A percentile compares a stretch with the other conserved stretches of the same genome.
Conservation (phyloP, 2,329 filamentous ascomycete species). For the Diaporthe destruens region DNA sequence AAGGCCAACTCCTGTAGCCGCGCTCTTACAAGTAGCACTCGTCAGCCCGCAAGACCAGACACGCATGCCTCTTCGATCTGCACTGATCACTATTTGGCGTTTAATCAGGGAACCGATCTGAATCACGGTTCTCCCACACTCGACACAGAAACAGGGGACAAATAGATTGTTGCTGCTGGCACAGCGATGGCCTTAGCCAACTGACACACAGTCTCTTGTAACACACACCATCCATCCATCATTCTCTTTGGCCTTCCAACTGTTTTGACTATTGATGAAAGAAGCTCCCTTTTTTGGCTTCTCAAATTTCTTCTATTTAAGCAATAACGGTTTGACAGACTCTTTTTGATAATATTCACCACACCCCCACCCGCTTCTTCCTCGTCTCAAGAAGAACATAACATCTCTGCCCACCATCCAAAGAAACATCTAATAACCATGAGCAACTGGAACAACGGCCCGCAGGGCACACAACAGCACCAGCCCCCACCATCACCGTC, state of each 20-base stretch:
- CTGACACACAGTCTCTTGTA: slow-evolving; percentile 36
- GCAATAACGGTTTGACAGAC: slow-evolving; percentile 5
- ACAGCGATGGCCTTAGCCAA: slow-evolving; percentile 27
- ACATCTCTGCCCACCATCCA: slow-evolving; percentile 10
- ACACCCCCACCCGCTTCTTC: background rate
- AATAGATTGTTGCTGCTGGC: slow-evolving; percentile 33
- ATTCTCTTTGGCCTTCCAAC: slow-evolving; percentile 34
- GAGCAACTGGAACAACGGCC: slow-evolving; percentile 14
- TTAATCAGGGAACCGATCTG: slow-evolving; percentile 32
- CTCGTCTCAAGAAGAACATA: background rate
- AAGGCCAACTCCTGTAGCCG: slow-evolving; percentile 21
- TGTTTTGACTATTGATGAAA: slow-evolving; percentile 33
- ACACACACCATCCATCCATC: slow-evolving; percentile 31
- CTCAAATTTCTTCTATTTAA: slow-evolving; percentile 23
- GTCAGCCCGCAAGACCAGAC: slow-evolving; percentile 20
- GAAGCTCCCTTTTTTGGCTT: slow-evolving; percentile 28
- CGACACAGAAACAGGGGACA: slow-evolving; percentile 8
- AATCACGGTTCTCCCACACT: slow-evolving; percentile 20
- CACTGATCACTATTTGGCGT: slow-evolving; percentile 25
- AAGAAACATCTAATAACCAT: slow-evolving; percentile 4
- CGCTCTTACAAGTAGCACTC: slow-evolving; percentile 34
- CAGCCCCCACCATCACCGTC: slow-evolving; percentile 36
- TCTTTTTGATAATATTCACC: background rate
- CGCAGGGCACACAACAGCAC: slow-evolving; percentile 31
- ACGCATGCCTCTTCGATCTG: background rate